Base-by-base conservation (phyloP, 805 yeast species). In the Ogataea methanolica region DNA sequence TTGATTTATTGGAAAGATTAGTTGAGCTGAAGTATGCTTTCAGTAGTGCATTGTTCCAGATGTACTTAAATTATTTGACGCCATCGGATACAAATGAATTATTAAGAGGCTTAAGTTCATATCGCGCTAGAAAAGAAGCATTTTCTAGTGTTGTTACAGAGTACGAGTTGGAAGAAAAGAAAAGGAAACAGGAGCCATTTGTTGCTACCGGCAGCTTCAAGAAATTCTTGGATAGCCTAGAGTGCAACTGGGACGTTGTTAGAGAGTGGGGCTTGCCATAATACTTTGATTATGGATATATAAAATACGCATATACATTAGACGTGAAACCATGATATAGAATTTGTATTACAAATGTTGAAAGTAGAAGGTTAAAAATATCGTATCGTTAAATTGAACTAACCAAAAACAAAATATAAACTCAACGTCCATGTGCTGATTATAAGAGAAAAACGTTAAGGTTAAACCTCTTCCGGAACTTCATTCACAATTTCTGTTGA, bases 1-100 rank as follows among this genome's bases (percentile, higher is more conserved):
- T 78, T 36, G 58, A 62, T 3, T 55, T 82, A 8, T 36, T 55
- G 29, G 63, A 70, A 4, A 82, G 79, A 75, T 77, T 88, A 80
- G 81, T 77, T 36, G 61, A 65, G 12, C 56, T 82, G 54, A 63
- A 58, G 34, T 62, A 58, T 47, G 59, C 55, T 4, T 37, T 65
- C 14, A 54, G 51, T 4, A 17, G 36, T 6, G 48, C 44, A 2
- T 40, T 65, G 33, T 57, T 65, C 35, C 47, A 51, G 17, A 42
- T 42, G 4, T 62, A 61, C 34, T 23, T 61, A 23, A 39, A 46
- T 19, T 46, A 55, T 40, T 45, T 65, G 21, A 46, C 47, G 14
- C 43, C 43, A 1, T 46, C 38, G 29, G 67, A 64, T 26, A 49
- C 51, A 6, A 29, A 39, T 12, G 61, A 62, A 36, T 42, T 65